These are phyloP conservation scores for Penicillium sp. DNA, from an alignment of 2,329 filamentous ascomycete species.

Conservation along the genomic window DNA sequence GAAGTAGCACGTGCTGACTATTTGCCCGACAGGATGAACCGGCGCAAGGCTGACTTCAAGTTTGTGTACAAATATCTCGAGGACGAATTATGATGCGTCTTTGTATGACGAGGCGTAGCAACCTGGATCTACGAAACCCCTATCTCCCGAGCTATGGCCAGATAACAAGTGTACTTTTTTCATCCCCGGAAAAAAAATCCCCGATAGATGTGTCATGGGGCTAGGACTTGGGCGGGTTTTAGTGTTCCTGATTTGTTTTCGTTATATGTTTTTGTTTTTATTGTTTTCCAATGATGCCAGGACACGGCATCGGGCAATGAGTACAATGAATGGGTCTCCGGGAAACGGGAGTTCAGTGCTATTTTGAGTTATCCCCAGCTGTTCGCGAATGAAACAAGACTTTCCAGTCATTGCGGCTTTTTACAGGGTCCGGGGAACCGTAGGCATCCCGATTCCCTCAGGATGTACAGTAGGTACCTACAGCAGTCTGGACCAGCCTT, in stretches of 20 bases:
- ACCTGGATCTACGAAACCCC: not conserved
- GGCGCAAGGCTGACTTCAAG: conserved; percentile 95
- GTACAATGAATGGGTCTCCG: conserved; percentile 33
- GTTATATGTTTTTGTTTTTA: conserved; percentile 1
- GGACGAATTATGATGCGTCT: conserved; percentile 69
- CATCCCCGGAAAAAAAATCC: not conserved
- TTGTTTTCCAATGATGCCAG: conserved; percentile 17
- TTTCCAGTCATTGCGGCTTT: not conserved
- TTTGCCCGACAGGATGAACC: conserved; percentile 78
- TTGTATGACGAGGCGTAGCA: conserved; percentile 8
- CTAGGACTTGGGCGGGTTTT: not conserved
- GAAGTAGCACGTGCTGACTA: conserved; percentile 12
- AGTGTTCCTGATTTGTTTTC: not conserved
- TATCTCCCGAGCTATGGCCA: conserved; percentile 6
- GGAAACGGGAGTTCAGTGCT: conserved; percentile 30
- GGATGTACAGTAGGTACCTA: not conserved
- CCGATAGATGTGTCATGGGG: conserved; percentile 14
- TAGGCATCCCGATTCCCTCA: not conserved
- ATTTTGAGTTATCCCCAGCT: conserved; percentile 11
- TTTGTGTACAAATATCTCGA: conserved; percentile 98
- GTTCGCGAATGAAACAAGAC: not conserved
- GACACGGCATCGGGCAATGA: conserved; percentile 26
- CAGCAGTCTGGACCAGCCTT: not conserved
- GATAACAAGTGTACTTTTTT: conserved; percentile 6
- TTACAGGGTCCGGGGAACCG: not conserved